phyloP scores from a whole-genome alignment of 2,329 filamentous ascomycete species.

The Penicillium sp. region DNA sequence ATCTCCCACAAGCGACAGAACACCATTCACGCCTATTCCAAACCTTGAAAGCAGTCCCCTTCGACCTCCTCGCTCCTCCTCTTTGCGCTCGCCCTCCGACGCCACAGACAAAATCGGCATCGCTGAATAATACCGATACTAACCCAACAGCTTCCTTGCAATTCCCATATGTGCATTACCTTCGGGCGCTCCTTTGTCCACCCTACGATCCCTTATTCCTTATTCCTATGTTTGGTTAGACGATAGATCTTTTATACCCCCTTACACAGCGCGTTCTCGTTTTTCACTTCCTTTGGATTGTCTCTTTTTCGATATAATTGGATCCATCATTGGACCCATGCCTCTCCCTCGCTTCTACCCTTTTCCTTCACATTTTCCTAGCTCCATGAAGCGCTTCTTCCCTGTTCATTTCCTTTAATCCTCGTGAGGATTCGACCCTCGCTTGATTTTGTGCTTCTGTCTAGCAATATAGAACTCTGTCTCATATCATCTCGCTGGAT shows the following conservation, averaged over 20 bases:
- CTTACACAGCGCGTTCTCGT: constrained; percentile 11
- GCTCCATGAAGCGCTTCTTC: background rate
- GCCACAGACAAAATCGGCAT: constrained; percentile 6
- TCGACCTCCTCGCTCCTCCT: constrained; percentile 42
- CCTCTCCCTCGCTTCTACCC: background rate
- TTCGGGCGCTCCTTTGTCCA: constrained; percentile 7
- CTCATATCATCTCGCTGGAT: constrained; percentile 1
- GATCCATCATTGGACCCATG: background rate
- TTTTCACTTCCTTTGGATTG: constrained; percentile 2
- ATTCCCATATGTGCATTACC: constrained; percentile 1
- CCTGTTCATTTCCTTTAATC: constrained; percentile 8
- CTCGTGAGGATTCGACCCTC: constrained; percentile 2
- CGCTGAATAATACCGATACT: constrained; percentile 4
- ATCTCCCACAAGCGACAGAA: constrained; percentile 23
- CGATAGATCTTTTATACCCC: constrained; percentile 28
- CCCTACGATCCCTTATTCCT: constrained; percentile 12
- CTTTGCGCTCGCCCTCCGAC: constrained; percentile 25
- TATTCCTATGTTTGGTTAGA: constrained; percentile 17
- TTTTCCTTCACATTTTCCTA: constrained; percentile 1
- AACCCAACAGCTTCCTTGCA: constrained; percentile 13
- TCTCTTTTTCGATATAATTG: background rate
- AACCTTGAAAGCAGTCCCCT: constrained; percentile 32
- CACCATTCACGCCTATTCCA: constrained; percentile 31
- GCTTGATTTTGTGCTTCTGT: background rate
- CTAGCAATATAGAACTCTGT: constrained; percentile 4